Conservation (phyloP, 225 moss, liverwort and hornwort species). For the Asterella californica region DNA sequence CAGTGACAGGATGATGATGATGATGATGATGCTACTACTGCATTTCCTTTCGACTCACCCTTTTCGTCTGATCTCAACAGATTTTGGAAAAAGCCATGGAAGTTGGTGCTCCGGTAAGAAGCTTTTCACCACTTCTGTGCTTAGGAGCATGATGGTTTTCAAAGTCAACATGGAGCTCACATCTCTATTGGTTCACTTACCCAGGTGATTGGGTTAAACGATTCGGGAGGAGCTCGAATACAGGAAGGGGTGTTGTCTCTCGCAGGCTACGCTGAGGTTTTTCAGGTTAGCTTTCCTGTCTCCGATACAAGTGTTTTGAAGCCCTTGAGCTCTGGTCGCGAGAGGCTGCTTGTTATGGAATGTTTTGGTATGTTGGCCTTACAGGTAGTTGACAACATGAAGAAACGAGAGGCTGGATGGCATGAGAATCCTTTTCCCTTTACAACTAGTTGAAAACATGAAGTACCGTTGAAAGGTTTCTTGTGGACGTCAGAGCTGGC, state of each 20-base stretch:
- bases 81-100: slow-evolving; percentile 40
- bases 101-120: slow-evolving; percentile 36
- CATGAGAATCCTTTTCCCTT: background rate
- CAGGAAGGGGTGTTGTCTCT: slow-evolving; percentile 42
- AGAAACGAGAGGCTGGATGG: background rate
- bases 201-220: slow-evolving; percentile 40
- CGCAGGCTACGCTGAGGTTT: slow-evolving; percentile 42
- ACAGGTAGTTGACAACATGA: too few relatives aligned
- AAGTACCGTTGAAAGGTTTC: background rate
- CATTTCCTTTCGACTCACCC: too few relatives aligned
- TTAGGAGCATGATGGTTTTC: background rate
- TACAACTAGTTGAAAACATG: background rate
- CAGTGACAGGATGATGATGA: too few relatives aligned
- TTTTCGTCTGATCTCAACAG: slow-evolving; percentile 3
- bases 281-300: slow-evolving; percentile 19
- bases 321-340: background rate
- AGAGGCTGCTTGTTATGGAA: background rate
- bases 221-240: slow-evolving; percentile 44
- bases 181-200: background rate
- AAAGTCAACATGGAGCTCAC: background rate
- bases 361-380: background rate
- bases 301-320: background rate
- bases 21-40: too few relatives aligned
- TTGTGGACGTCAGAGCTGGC: background rate
- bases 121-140: background rate